Conservation (phyloP, 495 filamentous ascomycete species). For the Elasticomyces elasticus region DNA sequence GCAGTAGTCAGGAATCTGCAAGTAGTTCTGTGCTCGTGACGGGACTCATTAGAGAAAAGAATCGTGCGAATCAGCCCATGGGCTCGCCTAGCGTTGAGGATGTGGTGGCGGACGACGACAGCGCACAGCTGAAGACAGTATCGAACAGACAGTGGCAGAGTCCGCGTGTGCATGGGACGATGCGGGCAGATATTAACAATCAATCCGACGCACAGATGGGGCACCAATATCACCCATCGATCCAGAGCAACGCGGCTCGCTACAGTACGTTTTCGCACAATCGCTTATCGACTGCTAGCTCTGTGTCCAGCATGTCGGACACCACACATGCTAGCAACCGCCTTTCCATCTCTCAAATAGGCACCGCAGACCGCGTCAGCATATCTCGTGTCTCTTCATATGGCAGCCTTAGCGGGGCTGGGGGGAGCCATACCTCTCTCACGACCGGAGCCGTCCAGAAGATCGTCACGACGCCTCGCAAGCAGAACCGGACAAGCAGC, state of each 20-base stretch:
- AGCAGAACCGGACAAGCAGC: background rate
- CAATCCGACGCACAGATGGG: background rate
- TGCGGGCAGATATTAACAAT: background rate
- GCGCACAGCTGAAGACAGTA: conserved; percentile 9
- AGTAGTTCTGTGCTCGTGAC: conserved; percentile 20
- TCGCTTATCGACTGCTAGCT: conserved; percentile 11
- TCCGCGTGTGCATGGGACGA: no score
- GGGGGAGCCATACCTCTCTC: background rate
- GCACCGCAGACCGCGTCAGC: conserved; percentile 15
- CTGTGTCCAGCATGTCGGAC: background rate
- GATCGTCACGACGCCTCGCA: conserved; percentile 8
- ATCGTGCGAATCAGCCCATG: background rate
- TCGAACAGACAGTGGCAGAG: conserved; percentile 13
- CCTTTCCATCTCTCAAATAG: conserved; percentile 13
- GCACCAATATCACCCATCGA: conserved; percentile 4
- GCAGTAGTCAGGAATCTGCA: conserved; percentile 19
- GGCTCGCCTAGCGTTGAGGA: conserved; percentile 10
- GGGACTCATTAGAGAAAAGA: conserved; percentile 6
- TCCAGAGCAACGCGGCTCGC: conserved; percentile 15
- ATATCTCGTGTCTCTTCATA: conserved; percentile 15
- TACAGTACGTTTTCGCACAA: conserved; percentile 5
- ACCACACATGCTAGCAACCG: background rate
- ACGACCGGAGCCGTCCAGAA: conserved; percentile 5
- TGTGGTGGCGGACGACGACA: conserved; percentile 10
- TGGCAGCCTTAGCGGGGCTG: conserved; percentile 1